Evolutionary conservation across 2,329 filamentous ascomycete species (phyloP), one percentile per base, ranked within the genome.

Genomic region (Tolypocladium capitatum): DNA sequence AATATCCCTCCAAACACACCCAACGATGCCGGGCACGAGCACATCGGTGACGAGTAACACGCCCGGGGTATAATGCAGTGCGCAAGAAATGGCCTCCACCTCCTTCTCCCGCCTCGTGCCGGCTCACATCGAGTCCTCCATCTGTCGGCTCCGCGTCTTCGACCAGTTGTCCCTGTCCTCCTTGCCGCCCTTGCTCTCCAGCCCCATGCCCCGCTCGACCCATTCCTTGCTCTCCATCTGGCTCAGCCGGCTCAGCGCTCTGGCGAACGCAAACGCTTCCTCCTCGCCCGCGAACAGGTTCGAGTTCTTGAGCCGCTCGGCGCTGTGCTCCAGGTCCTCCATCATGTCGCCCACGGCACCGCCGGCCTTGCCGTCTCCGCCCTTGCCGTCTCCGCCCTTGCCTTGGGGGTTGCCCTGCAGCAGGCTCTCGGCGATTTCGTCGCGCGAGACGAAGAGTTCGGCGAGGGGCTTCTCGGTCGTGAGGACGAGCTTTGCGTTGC

Each of bases 191-290:
- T 73, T 67, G 51, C 65, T 70, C 66, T 86, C 81, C 48, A 86
- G 60, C 0, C 82, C 75, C 73, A 81, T 78, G 2, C 80, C 90
- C 14, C 89, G 68, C 68, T 97, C 91, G 3, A 97, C 86, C 92
- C 92, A 98, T 63, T 96, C 85, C 63, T 81, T 80, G 63, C 87
- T 92, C 20, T 89, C 87, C 92, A 98, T 98, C 67, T 97, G 89
- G 47, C 74, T 84, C 51, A 98, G 68, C 48, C 92, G 73, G 47
- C 84, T 90, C 56, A 97, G 65, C 1, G 92, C 92, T 47, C 92
- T 73, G 24, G 89, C 89, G 71, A 98, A 98, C 0, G 92, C 92
- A 69, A 98, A 98, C 0, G 88, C 79, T 68, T 98, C 92, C 69
- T 98, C 92, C 49, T 96, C 92, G 36, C 92, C 92, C 1, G 84